A percentile compares a stretch with the other conserved stretches of the same genome.
These are phyloP conservation scores for Oemleria cerasiformis DNA, from an alignment of 306 rosid genomes.

Conservation along the genomic window DNA sequence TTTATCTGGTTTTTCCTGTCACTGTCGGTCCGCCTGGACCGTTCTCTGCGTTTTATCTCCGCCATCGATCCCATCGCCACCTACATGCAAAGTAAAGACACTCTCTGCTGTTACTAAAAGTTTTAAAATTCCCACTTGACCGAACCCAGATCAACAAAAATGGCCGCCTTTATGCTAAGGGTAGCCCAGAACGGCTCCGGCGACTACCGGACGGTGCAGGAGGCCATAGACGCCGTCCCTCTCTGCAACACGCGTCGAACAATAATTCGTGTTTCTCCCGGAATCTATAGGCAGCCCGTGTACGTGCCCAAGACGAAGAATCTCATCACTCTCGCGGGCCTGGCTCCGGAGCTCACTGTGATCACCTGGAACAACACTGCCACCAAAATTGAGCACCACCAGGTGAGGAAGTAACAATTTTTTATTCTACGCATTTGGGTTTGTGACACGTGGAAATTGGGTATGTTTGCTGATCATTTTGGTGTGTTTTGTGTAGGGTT, in stretches of 20 bases:
- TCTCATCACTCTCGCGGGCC: constrained; percentile 63
- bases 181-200: constrained; percentile 74
- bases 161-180: constrained; percentile 53
- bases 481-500: constrained; percentile 38
- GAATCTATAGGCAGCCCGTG: constrained; percentile 71
- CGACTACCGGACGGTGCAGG: constrained; percentile 70
- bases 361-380: constrained; percentile 89
- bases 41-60: constrained; percentile 7
- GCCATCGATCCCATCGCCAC: constrained; percentile 18
- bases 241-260: constrained; percentile 66
- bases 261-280: constrained; percentile 67
- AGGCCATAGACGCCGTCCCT: constrained; percentile 80
- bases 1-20: neutral
- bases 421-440: constrained; percentile 18
- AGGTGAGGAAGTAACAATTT: constrained; percentile 36
- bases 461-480: neutral
- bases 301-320: constrained; percentile 86
- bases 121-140: neutral
- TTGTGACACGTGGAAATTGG: constrained; percentile 6
- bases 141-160: constrained; percentile 14
- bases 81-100: constrained; percentile 14
- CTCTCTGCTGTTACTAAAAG: neutral
- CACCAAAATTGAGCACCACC: constrained; percentile 64
- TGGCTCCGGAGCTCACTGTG: constrained; percentile 56
- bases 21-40: constrained; percentile 3